A percentile compares a stretch with the other conserved stretches of the same genome.
These are phyloP conservation scores for Nigrospora oryzae DNA, from an alignment of 2,329 filamentous ascomycete genomes.

Conservation along the genomic window DNA sequence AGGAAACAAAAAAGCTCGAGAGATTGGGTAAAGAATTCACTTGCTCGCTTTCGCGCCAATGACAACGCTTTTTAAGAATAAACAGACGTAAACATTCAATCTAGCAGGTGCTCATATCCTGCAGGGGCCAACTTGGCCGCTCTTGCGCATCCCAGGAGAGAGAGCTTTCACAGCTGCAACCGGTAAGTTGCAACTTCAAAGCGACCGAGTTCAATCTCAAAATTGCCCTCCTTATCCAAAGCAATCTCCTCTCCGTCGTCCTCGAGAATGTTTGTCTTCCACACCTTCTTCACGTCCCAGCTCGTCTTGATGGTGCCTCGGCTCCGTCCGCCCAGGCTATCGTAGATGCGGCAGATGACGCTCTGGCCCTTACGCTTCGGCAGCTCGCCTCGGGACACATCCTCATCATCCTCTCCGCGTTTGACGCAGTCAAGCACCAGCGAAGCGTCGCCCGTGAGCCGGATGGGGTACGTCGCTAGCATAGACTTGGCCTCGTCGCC, in stretches of 20 bases:
- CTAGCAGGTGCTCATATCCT: no score
- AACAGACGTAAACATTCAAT: no score
- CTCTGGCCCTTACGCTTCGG: constrained; percentile 63
- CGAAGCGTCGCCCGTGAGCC: constrained; percentile 55
- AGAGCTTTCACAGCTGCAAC: constrained; percentile 32
- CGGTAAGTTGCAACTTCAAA: constrained; percentile 84
- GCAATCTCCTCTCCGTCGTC: constrained; percentile 67
- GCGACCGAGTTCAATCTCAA: constrained; percentile 59
- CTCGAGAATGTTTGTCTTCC: constrained; percentile 81
- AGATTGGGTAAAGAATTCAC: no score
- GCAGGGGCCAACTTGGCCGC: no score
- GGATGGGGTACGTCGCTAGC: constrained; percentile 41
- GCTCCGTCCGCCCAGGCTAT: constrained; percentile 75
- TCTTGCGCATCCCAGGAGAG: not conserved
- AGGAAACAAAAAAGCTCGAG: no score
- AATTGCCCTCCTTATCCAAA: constrained; percentile 35
- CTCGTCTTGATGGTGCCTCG: constrained; percentile 61
- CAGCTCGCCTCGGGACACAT: constrained; percentile 57
- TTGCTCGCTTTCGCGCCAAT: no score
- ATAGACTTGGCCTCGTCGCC: constrained; percentile 18
- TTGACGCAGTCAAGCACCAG: constrained; percentile 86
- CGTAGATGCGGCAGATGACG: constrained; percentile 79
- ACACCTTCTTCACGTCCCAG: constrained; percentile 66
- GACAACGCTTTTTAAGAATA: no score
- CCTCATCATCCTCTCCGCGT: constrained; percentile 81